These are phyloP conservation scores for Dysphania ambrosioides DNA, from an alignment of 148 eudicot species.

Conservation along the genomic window DNA sequence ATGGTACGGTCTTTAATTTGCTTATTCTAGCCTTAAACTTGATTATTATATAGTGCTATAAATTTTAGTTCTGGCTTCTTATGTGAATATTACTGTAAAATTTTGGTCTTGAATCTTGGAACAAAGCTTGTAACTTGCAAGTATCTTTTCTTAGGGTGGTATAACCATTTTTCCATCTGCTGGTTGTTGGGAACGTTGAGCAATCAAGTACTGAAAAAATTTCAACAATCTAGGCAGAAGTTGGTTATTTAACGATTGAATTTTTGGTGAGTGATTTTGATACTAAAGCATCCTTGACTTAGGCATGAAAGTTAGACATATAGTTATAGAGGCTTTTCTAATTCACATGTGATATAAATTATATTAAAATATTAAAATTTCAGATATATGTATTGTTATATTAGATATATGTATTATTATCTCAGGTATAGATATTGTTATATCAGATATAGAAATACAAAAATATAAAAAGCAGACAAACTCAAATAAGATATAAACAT, in stretches of 20 bases:
- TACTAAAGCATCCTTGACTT: not conserved
- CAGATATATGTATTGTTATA: too few relatives aligned
- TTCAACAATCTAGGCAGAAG: not conserved
- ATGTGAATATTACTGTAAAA: not conserved
- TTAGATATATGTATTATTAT: too few relatives aligned
- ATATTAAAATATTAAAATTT: too few relatives aligned
- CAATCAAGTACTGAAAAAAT: not conserved
- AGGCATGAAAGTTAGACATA: not conserved
- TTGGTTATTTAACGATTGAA: too few relatives aligned
- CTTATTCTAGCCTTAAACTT: not conserved
- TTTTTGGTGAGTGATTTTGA: not conserved
- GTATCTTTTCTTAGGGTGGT: conserved; percentile 23
- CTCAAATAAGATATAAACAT: too few relatives aligned
- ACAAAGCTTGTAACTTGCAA: conserved; percentile 15
- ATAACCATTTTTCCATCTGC: conserved; percentile 11
- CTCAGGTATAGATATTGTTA: too few relatives aligned
- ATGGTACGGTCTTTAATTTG: conserved; percentile 12
- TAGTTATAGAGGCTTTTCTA: too few relatives aligned
- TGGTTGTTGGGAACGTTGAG: conserved; percentile 25
- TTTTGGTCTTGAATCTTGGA: not conserved
- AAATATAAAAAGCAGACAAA: too few relatives aligned
- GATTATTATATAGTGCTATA: not conserved
- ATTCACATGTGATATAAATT: too few relatives aligned
- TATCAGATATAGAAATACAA: too few relatives aligned
- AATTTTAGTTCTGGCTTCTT: conserved; percentile 18